These are phyloP conservation scores for Gastrodia elata DNA, from an alignment of 106 monocot species.

Conservation along the genomic window DNA sequence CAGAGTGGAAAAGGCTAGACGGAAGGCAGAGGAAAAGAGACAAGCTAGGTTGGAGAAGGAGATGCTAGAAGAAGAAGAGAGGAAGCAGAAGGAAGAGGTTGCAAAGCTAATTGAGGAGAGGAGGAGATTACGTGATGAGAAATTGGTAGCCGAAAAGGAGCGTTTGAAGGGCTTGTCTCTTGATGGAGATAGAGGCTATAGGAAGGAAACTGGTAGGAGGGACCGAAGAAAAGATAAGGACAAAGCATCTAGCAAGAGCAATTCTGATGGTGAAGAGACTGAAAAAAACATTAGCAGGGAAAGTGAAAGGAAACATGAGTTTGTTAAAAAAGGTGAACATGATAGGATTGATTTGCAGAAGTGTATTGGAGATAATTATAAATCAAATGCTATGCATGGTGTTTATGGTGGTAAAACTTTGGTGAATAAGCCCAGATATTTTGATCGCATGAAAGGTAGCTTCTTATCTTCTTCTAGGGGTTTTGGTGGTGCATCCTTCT, in stretches of 20 bases:
- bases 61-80: constrained; percentile 88
- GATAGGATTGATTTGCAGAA: constrained; percentile 34
- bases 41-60: constrained; percentile 77
- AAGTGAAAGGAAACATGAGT: constrained; percentile 49
- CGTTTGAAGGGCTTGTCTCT: constrained; percentile 9
- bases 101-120: constrained; percentile 79
- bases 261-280: constrained; percentile 39
- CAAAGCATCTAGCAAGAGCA: constrained; percentile 37
- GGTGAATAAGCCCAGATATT: constrained; percentile 44
- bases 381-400: constrained; percentile 7
- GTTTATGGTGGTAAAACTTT: background rate
- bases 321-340: constrained; percentile 42
- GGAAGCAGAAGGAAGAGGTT: constrained; percentile 87
- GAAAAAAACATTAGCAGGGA: constrained; percentile 41
- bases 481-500: constrained; percentile 50
- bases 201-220: constrained; percentile 47
- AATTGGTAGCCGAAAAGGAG: constrained; percentile 52
- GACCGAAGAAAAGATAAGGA: constrained; percentile 55
- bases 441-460: constrained; percentile 48
- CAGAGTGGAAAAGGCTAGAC: constrained; percentile 59
- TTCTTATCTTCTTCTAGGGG: constrained; percentile 60
- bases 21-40: constrained; percentile 91
- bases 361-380: constrained; percentile 18
- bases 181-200: constrained; percentile 35
- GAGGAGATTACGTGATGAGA: constrained; percentile 71